Base-by-base conservation (phyloP, 2,329 filamentous ascomycete species). In the Epichloe coenophiala region DNA sequence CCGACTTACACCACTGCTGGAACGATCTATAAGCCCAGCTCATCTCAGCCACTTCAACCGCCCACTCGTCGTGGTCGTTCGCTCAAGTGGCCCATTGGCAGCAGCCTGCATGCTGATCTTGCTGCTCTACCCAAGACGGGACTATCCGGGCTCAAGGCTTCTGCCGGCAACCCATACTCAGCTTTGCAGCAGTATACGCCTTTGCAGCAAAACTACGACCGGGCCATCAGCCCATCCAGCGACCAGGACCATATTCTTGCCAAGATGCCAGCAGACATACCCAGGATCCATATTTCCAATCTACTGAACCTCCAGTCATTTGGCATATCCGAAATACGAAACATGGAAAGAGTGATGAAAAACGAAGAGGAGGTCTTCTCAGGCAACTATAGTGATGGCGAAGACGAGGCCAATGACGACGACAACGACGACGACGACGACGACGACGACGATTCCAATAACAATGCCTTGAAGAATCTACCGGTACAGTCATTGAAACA, bases 1-100 rank as follows among this genome's bases (percentile, higher is more conserved):
- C 65, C 66, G 27, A 72, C 69, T 43, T 79, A 77, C 58, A 78
- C 75, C 15, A 78, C 76, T 7, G 76, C 76, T 21, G 76, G 76
- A n/a, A 77, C 76, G 4, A 66, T 76, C 45, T 78, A 75, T 62
- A 74, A 75, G 36, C 73, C 75, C 3, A 67, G 67, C 52, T 62
- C 67, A 13, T 60, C 67, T 13, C 66, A 69, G 41, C 71, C 72
- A 13, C 64, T 78, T 27, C 74, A 77, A 54, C 69, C 76, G 43
- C 76, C 76, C 35, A 62, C 71, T 51, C 72, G 76, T 50, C 72
- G 74, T 54, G 72, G 72, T 15, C 71, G 76, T 48, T 65, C 68
- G 36, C 57, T 68, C 56, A 74, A 72, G 60, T 71, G 66, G 64
- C 56, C 58, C 60, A 59, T 63, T 13, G 56, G 57, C 33, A 47